Conservation (phyloP, 805 yeast genomes). For the Saccharomycopsis synnaedendra region DNA sequence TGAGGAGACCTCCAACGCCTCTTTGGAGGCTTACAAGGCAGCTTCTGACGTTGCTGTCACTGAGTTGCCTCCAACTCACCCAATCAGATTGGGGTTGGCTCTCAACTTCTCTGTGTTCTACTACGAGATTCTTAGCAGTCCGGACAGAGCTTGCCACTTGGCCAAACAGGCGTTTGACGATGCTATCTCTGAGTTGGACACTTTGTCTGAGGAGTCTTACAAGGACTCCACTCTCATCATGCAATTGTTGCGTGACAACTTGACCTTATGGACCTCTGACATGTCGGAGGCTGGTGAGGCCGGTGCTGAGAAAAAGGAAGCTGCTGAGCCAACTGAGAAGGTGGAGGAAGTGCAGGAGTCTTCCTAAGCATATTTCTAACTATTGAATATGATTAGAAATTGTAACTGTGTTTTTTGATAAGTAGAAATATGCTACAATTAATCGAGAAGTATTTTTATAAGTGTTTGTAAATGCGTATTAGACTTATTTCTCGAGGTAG, state of each 20-base stretch:
- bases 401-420: no score
- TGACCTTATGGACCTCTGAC: conserved; percentile 95
- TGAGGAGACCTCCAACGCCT: conserved; percentile 83
- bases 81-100: conserved; percentile 95
- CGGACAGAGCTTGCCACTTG: conserved; percentile 97
- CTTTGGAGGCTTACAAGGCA: conserved; percentile 87
- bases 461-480: no score
- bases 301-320: conserved; percentile 23
- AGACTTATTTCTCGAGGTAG: no score
- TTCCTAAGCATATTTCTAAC: no score
- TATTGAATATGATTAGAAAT: no score
- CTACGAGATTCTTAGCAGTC: conserved; percentile 95
- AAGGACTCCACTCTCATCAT: conserved; percentile 96
- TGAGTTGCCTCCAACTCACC: conserved; percentile 97
- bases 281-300: conserved; percentile 59
- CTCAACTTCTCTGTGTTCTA: conserved; percentile 96
- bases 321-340: conserved; percentile 20
- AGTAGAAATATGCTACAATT: no score
- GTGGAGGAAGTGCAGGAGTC: neutral
- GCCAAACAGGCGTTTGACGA: conserved; percentile 99
- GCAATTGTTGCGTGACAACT: conserved; percentile 97
- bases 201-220: conserved; percentile 95
- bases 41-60: conserved; percentile 97
- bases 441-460: no score
- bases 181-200: conserved; percentile 97